These are phyloP conservation scores for Venturiaceae sp. DNA, from an alignment of 2,329 filamentous ascomycete genomes.

Conservation along the genomic window DNA sequence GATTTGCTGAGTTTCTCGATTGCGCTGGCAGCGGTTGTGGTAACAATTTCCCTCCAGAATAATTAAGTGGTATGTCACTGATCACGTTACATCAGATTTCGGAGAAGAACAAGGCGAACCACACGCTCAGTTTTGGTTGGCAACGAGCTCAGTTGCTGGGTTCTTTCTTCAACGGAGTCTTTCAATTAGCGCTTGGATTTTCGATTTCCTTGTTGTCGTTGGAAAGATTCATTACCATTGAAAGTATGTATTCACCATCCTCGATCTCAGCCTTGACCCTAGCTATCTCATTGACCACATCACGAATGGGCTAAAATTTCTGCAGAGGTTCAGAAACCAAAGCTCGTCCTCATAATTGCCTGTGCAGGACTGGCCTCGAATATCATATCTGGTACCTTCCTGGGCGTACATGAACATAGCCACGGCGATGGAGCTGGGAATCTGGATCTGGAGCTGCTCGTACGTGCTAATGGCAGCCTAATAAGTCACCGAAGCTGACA, in stretches of 20 bases:
- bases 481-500: neutral
- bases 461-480: neutral
- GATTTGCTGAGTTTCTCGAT: conserved; percentile 62
- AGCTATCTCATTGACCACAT: neutral
- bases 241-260: no score
- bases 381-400: conserved; percentile 52
- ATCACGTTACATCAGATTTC: conserved; percentile 37
- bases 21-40: conserved; percentile 53
- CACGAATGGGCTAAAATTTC: neutral
- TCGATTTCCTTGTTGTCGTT: conserved; percentile 66
- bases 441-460: neutral
- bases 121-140: conserved; percentile 63
- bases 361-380: conserved; percentile 58
- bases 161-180: conserved; percentile 73
- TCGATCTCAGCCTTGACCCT: conserved; percentile 5
- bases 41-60: neutral
- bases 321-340: conserved; percentile 53
- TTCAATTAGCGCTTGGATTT: conserved; percentile 60
- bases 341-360: conserved; percentile 59
- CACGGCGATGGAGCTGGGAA: neutral
- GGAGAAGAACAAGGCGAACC: conserved; percentile 45
- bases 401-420: conserved; percentile 24
- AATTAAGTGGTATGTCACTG: neutral
- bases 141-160: conserved; percentile 63
- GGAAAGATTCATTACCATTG: conserved; percentile 54